Evolutionary conservation across 768 basidiomycete genomes (phyloP).

Genomic region (Agaricus subrufescens): DNA sequence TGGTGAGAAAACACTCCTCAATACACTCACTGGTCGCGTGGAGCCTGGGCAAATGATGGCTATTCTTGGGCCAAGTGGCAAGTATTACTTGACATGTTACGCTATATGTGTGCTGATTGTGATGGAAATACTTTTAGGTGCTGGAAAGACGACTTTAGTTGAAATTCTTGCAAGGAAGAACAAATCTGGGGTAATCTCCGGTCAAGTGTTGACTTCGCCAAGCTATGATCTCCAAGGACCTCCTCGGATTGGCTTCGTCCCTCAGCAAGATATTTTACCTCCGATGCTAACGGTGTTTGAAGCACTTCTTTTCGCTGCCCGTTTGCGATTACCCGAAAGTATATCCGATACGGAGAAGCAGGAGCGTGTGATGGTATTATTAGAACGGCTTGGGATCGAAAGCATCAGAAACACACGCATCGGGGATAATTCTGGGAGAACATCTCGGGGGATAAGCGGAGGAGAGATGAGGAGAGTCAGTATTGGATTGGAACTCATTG

Average conservation of each 20-base stretch:
- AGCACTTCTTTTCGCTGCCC: conserved; percentile 80
- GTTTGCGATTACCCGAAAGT: conserved; percentile 76
- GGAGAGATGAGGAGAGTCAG: conserved; percentile 90
- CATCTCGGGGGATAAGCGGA: conserved; percentile 81
- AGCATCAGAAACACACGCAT: conserved; percentile 70
- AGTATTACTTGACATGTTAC: conserved; percentile 13
- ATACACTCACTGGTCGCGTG: conserved; percentile 66
- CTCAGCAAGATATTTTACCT: conserved; percentile 82
- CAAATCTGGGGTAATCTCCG: conserved; percentile 68
- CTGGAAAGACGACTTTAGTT: conserved; percentile 88
- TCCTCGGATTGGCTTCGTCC: conserved; percentile 78
- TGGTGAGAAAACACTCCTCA: conserved; percentile 63
- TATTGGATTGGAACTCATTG: conserved; percentile 86
- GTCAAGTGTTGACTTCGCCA: conserved; percentile 54
- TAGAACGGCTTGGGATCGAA: conserved; percentile 75
- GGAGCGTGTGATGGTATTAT: conserved; percentile 61
- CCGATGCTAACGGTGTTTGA: conserved; percentile 77
- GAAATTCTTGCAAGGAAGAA: conserved; percentile 84
- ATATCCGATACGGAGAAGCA: conserved; percentile 58
- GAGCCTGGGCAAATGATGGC: conserved; percentile 82
- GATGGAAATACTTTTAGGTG: conserved; percentile 35
- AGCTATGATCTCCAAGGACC: conserved; percentile 16
- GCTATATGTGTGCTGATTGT: not conserved
- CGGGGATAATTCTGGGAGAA: conserved; percentile 57
- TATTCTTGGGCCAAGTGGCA: conserved; percentile 87